Evolutionary conservation across 495 filamentous ascomycete genomes (phyloP), one percentile per base, ranked within the genome.

Genomic region (Talaromyces borbonicus): DNA sequence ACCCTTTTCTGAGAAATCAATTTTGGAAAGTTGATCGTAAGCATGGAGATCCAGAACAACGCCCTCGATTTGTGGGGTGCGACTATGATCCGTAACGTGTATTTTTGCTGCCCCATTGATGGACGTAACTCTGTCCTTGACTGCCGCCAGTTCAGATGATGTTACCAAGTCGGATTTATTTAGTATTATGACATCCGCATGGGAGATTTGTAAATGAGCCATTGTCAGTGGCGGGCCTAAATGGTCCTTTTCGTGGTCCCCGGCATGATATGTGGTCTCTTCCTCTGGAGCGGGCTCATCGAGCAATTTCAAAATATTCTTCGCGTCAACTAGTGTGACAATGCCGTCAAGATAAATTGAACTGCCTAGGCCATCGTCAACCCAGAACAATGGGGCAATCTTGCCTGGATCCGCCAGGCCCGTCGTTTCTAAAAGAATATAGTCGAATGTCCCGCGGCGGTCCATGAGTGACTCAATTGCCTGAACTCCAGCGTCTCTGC

Each of bases 401-500:
- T 96, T 97, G 4, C 92, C 92, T 0, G 92, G 92, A 61, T 98
- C 92, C 9, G 92, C 92, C 8, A 98, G 74, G 0, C 92, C 92
- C 2, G 90, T 96, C 1, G 93, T 97, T 65, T 98, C 92, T 19
- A 98, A 83, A 1, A 98, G 80, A 53, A 98, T 95, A 68, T 97
- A 97, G 73, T 98, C 93, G 57, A 98, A 97, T 27, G 81, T 78
- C 31, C 92, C 92, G 44, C 86, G 86, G 50, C 85, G 84, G 49
- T 88, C 85, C 86, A 98, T 96, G n/a, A 98, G 71, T 14, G 84
- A 85, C 66, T 98, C 92, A 48, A 98, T 89, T 48, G 92, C 93
- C 54, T 81, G 82, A 41, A 98, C 89, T 33, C 93, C 92, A 6
- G 80, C 76, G 63, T 96, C 90, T 70, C 85, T 90, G 54, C 25